Evolutionary conservation across 257 asterid species (phyloP).

Genomic region (Craterostigma plantagineum): DNA sequence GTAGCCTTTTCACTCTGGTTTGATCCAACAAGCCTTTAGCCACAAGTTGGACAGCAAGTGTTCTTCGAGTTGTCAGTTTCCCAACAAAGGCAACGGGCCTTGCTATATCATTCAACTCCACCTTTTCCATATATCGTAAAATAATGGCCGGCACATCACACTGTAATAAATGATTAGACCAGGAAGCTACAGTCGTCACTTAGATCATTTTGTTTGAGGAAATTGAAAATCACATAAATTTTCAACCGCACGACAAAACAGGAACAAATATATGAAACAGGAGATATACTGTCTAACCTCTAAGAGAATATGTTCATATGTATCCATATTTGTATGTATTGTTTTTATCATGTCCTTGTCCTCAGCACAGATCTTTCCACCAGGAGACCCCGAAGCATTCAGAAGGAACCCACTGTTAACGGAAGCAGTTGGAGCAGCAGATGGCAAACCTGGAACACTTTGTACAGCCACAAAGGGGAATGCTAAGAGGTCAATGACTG

Average conservation of each 20-base stretch:
- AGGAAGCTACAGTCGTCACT: background rate
- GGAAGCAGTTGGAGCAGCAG: slow-evolving; percentile 63
- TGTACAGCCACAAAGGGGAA: slow-evolving; percentile 90
- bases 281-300: slow-evolving; percentile 44
- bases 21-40: slow-evolving; percentile 70
- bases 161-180: slow-evolving; percentile 18
- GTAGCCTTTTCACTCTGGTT: slow-evolving; percentile 51
- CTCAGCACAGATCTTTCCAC: slow-evolving; percentile 75
- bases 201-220: too few species aligned
- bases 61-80: slow-evolving; percentile 59
- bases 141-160: slow-evolving; percentile 54
- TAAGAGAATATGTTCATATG: slow-evolving; percentile 70
- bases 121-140: slow-evolving; percentile 61
- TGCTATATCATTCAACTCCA: slow-evolving; percentile 61
- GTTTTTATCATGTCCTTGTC: slow-evolving; percentile 90
- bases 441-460: slow-evolving; percentile 62
- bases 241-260: too few species aligned
- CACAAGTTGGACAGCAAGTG: slow-evolving; percentile 77
- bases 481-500: slow-evolving; percentile 71
- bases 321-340: slow-evolving; percentile 66
- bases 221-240: too few species aligned
- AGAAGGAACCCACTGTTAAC: slow-evolving; percentile 87
- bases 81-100: slow-evolving; percentile 85
- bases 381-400: slow-evolving; percentile 83
- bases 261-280: background rate